A percentile compares a stretch with the other conserved stretches of the same genome.
Conservation (phyloP, 2,329 filamentous ascomycete genomes). For the Penicillium verrucosum region DNA sequence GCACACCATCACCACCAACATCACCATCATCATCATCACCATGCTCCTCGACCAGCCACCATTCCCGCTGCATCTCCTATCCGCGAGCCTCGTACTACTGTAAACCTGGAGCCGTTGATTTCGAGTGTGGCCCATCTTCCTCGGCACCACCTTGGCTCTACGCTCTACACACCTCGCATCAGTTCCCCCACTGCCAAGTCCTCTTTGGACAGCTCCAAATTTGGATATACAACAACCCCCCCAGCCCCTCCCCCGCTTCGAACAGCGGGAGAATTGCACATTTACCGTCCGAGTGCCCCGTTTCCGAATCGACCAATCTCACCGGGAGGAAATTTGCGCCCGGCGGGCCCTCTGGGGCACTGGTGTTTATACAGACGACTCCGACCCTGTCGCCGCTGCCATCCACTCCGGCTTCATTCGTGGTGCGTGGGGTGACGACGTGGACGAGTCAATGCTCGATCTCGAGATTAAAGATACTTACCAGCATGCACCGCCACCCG, state of each 20-base stretch:
- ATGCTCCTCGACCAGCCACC: slow-evolving; percentile 27
- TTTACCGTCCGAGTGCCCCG: slow-evolving; percentile 84
- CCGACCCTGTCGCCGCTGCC: slow-evolving; percentile 85
- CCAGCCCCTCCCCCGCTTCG: slow-evolving; percentile 70
- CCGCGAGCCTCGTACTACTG: slow-evolving; percentile 61
- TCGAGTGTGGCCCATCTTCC: slow-evolving; percentile 68
- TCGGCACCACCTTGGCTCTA: slow-evolving; percentile 77
- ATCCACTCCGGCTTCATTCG: slow-evolving; percentile 92
- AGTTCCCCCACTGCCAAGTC: slow-evolving; percentile 44
- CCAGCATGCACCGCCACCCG: slow-evolving; percentile 44
- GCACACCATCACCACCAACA: slow-evolving; percentile 44
- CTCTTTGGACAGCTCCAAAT: slow-evolving; percentile 50
- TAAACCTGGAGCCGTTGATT: slow-evolving; percentile 68
- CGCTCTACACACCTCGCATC: slow-evolving; percentile 72
- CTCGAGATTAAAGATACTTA: slow-evolving; percentile 50
- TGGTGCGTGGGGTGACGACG: slow-evolving; percentile 78
- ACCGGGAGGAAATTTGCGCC: slow-evolving; percentile 78
- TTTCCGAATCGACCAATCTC: slow-evolving; percentile 65
- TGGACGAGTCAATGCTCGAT: slow-evolving; percentile 66
- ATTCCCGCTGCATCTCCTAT: slow-evolving; percentile 33
- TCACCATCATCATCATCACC: slow-evolving; percentile 45
- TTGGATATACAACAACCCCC: slow-evolving; percentile 62
- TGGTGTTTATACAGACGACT: slow-evolving; percentile 93
- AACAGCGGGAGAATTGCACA: slow-evolving; percentile 81
- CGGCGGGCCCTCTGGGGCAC: slow-evolving; percentile 86